These are phyloP conservation scores for Saccharomycopsis sp. DNA, from an alignment of 805 yeast genomes.

Conservation along the genomic window DNA sequence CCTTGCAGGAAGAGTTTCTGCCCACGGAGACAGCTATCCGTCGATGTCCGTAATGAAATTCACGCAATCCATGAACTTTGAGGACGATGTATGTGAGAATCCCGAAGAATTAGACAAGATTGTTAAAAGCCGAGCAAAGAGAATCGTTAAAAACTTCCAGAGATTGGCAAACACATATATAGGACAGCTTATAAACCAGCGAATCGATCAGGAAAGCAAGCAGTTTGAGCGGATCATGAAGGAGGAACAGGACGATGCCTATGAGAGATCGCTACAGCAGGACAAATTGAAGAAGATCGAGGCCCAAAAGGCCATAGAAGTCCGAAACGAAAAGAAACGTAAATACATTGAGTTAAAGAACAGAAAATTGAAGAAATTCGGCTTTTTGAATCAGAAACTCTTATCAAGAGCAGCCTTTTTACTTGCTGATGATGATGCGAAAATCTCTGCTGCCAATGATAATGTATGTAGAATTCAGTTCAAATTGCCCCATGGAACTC, in stretches of 20 bases:
- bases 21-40: slow-evolving; percentile 36
- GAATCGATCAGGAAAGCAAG: slow-evolving; percentile 54
- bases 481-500: slow-evolving; percentile 47
- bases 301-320: slow-evolving; percentile 32
- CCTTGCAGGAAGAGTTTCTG: slow-evolving; percentile 46
- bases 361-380: slow-evolving; percentile 15
- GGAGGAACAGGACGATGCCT: slow-evolving; percentile 63
- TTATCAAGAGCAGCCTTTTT: slow-evolving; percentile 3
- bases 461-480: slow-evolving; percentile 40
- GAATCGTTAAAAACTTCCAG: slow-evolving; percentile 33
- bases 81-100: slow-evolving; percentile 15
- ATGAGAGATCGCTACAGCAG: slow-evolving; percentile 48
- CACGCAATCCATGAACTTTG: slow-evolving; percentile 35
- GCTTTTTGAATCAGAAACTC: slow-evolving; percentile 11
- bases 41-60: slow-evolving; percentile 39
- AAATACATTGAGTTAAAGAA: slow-evolving; percentile 9
- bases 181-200: slow-evolving; percentile 53
- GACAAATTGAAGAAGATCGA: slow-evolving; percentile 45
- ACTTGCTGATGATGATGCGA: not conserved
- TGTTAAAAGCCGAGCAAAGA: slow-evolving; percentile 12
- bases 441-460: not conserved
- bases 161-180: slow-evolving; percentile 47
- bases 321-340: slow-evolving; percentile 24
- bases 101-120: slow-evolving; percentile 23
- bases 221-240: slow-evolving; percentile 51